These are phyloP conservation scores for Athelia sp. DNA, from an alignment of 1,284 basidiomycete genomes.

Conservation along the genomic window DNA sequence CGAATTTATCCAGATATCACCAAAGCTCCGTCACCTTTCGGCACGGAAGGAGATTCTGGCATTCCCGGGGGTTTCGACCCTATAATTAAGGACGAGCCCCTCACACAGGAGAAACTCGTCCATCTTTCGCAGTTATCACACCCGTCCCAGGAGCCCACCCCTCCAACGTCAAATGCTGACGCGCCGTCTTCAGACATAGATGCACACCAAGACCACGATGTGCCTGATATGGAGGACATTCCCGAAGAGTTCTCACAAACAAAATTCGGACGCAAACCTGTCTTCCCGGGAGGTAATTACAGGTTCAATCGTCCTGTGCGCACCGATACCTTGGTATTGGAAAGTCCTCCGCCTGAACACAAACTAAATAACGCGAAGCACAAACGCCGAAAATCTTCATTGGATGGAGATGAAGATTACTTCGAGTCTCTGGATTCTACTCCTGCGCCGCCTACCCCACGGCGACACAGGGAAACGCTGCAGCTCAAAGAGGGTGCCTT, in stretches of 20 bases:
- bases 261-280: not conserved
- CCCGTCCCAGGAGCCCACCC: not conserved
- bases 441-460: not conserved
- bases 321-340: not conserved
- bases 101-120: conserved; percentile 1
- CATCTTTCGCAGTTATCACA: not conserved
- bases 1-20: no score
- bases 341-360: not conserved
- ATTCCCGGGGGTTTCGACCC: not conserved
- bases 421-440: not conserved
- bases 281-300: not conserved
- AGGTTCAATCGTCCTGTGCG: not conserved
- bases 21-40: no score
- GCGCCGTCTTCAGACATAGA: not conserved
- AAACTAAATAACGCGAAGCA: not conserved
- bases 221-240: not conserved
- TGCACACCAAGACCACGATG: not conserved
- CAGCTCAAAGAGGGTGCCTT: not conserved
- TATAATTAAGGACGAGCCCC: not conserved
- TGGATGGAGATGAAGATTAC: not conserved
- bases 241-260: not conserved
- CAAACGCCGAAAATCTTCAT: not conserved
- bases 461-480: not conserved
- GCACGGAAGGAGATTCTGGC: no score
- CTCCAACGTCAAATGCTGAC: not conserved